Base-by-base conservation (phyloP, 2,329 filamentous ascomycete genomes). In the Epicoccum sorghinum region DNA sequence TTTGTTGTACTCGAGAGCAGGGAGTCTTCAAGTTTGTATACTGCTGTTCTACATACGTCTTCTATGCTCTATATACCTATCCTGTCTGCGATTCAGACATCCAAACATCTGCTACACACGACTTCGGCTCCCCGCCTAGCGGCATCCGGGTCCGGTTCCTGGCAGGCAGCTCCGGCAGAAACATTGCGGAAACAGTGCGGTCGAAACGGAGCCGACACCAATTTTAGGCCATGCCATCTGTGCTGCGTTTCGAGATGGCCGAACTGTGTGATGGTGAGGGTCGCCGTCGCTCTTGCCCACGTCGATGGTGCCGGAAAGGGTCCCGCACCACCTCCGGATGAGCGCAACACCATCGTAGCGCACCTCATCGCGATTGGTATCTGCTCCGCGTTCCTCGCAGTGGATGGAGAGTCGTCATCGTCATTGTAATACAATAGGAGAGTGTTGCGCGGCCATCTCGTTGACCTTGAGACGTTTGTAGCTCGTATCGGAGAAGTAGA, bases 61-160 rank as follows among this genome's bases (percentile, higher is more conserved):
- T 51, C 25, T 47, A 42, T 41, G 56, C 50, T 55, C 55, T 64
- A 65, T 67, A 69, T 68, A 68, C 61, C 55, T 27, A 42, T 51
- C 50, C 10, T 50, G 18, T 18, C 36, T 54, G 38, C 49, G 44
- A 50, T 58, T 51, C 54, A 46, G 47, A 52, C 46, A 49, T 61
- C 44, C 57, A 47, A 46, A 54, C 50, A 44, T 55, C 48, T 58
- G 55, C 59, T 53, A 61, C 51, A 45, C 61, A 52, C 9, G 47
- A 45, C 66, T 65, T 70, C 70, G 70, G 70, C 57, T 73, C 70
- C 69, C 70, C 70, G 64, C 69, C 57, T 58, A 49, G 61, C 60
- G 61, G 62, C 51, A 41, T 44, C 51, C 59, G 65, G 61, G 59
- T 59, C 59, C 62, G 61, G 61, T 57, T 29, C 45, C 37, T 50